Evolutionary conservation across 192 early-diverging fungal genomes (phyloP).

Genomic region (Coemansia erecta): DNA sequence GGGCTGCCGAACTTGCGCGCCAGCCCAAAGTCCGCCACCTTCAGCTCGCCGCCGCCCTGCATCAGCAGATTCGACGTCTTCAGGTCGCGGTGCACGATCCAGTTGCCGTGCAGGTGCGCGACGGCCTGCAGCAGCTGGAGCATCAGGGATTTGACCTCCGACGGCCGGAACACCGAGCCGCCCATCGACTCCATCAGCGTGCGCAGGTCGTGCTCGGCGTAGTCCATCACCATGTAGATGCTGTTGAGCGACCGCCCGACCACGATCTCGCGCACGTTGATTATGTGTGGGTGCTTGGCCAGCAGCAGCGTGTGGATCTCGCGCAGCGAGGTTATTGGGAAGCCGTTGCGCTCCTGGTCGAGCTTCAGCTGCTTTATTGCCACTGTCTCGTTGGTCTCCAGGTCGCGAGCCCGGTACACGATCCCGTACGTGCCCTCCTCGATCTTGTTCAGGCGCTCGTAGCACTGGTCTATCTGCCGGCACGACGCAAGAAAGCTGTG

Average conservation of each 20-base stretch:
- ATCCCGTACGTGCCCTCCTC: slow-evolving; percentile 97
- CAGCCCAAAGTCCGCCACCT: slow-evolving; percentile 97
- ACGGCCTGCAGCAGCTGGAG: slow-evolving; percentile 76
- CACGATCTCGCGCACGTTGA: slow-evolving; percentile 77
- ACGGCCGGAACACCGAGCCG: slow-evolving; percentile 68
- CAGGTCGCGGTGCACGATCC: slow-evolving; percentile 90
- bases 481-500: slow-evolving; percentile 20
- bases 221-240: slow-evolving; percentile 98
- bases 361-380: slow-evolving; percentile 78
- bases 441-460: slow-evolving; percentile 93
- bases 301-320: slow-evolving; percentile 73
- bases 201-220: slow-evolving; percentile 93
- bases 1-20: slow-evolving; percentile 86
- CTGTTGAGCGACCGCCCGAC: slow-evolving; percentile 60
- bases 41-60: slow-evolving; percentile 76
- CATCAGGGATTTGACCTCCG: slow-evolving; percentile 81
- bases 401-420: slow-evolving; percentile 88
- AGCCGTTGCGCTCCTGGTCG: slow-evolving; percentile 74
- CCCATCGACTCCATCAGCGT: slow-evolving; percentile 84
- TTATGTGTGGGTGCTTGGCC: slow-evolving; percentile 81
- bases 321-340: slow-evolving; percentile 74
- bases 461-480: slow-evolving; percentile 52
- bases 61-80: slow-evolving; percentile 82
- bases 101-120: slow-evolving; percentile 79
- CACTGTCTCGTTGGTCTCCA: slow-evolving; percentile 73